phyloP scores from a whole-genome alignment of 352 stramenopile species.

The Elongisporangium anandrum region DNA sequence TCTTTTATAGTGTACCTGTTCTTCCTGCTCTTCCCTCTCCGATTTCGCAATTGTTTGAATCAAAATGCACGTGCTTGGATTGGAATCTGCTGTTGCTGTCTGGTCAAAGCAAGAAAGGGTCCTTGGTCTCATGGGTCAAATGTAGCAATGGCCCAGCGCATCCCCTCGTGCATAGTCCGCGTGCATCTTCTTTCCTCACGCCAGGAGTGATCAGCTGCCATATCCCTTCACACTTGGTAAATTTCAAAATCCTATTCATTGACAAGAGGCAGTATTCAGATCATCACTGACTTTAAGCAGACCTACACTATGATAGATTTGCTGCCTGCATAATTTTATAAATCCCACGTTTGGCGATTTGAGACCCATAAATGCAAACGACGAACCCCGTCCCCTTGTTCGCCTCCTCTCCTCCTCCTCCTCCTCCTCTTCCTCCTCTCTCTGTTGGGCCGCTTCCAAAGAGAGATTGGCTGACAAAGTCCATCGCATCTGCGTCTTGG shows the following conservation, averaged over 20 bases:
- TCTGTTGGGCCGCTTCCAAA: neutral
- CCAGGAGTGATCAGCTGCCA: neutral
- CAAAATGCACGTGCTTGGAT: neutral
- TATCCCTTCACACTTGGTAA: neutral
- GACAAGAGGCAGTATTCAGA: neutral
- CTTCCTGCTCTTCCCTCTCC: neutral
- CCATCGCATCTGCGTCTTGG: neutral
- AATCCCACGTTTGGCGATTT: neutral
- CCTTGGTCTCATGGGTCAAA: neutral
- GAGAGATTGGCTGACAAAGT: neutral
- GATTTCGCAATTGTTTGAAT: neutral
- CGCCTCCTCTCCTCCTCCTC: neutral
- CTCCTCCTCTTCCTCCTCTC: neutral
- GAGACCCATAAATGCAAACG: neutral
- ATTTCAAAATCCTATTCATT: neutral
- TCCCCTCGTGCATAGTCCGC: neutral
- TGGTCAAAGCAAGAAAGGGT: neutral
- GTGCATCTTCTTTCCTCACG: neutral
- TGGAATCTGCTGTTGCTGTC: neutral
- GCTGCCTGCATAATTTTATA: neutral
- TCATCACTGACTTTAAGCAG: neutral
- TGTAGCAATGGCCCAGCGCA: neutral
- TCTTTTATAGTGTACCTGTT: neutral
- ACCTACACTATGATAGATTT: neutral
- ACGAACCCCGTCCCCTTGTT: neutral